A percentile compares a stretch with the other conserved stretches of the same genome.
Conservation (phyloP, 139 green algal genomes). For the Chlorella sp. region DNA sequence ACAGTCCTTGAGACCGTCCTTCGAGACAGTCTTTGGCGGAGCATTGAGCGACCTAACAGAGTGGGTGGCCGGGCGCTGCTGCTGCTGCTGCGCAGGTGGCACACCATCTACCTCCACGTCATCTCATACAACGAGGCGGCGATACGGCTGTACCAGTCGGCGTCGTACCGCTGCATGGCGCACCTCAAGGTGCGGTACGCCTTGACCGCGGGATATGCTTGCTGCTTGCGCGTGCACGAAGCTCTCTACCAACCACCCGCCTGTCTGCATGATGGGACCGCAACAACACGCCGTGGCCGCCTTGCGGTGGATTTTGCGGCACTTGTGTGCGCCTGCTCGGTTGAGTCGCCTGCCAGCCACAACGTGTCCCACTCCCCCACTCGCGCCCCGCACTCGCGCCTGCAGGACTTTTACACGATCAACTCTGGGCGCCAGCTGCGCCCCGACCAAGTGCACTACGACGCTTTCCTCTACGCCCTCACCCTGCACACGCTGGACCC, state of each 20-base stretch:
- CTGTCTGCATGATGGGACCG: no score
- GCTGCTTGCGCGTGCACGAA: neutral
- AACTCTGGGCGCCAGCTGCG: neutral
- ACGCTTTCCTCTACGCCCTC: no score
- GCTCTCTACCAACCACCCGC: no score
- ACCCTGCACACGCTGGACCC: no score
- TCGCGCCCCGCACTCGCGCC: no score
- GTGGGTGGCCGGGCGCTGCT: no score
- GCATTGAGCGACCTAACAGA: no score
- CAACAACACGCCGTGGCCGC: no score
- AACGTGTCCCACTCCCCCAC: no score
- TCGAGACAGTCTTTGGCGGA: no score
- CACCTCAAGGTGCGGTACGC: constrained; percentile 6
- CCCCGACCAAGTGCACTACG: neutral
- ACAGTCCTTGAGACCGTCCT: no score
- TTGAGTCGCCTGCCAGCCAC: neutral
- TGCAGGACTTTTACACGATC: neutral
- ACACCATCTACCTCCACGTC: constrained; percentile 36
- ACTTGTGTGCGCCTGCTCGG: constrained; percentile 11
- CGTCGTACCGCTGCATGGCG: constrained; percentile 17
- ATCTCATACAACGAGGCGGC: constrained; percentile 38
- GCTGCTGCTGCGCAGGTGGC: constrained; percentile 23
- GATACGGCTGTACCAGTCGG: constrained; percentile 26
- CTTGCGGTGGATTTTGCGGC: neutral
- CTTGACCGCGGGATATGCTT: neutral